Base-by-base conservation (phyloP, 768 basidiomycete species). In the Tulasnella sp. region DNA sequence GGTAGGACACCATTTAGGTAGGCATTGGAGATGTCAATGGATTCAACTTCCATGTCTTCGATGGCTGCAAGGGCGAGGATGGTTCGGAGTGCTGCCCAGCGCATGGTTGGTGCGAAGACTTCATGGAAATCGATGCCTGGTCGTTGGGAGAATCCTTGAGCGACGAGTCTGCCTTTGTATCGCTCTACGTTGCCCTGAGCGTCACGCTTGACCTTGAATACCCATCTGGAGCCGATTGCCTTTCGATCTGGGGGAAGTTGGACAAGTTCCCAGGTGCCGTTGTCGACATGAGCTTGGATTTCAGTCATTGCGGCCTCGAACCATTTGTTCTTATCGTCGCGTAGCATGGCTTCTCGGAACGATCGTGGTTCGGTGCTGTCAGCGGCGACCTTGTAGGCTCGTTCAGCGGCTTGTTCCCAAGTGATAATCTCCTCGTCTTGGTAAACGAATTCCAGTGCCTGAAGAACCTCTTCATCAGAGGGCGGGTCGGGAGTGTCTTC, bases 141-240 rank as follows among this genome's bases (percentile, higher is more conserved):
- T 64, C 83, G 82, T 81, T 90, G 88, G 1, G 86, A 83, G 82
- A 85, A 88, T 0, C 89, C 87, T 77, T 87, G 84, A 0, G 88
- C 88, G 42, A 89, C 88, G n/a, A 89, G 83, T 58, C 87, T 75
- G n/a, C 85, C 87, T 82, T 89, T 88, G 85, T 87, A 87, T 6
- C 84, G 82, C 1, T 82, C 78, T 42, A 88, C 85, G 0, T 82
- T 81, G 6, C 88, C 88, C 46, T 86, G 80, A 0, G 84, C 78
- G 81, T 89, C 83, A 44, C 81, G 82, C 83, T 90, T 90, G 76
- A 85, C 82, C 0, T 82, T 83, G 82, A 86, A 90, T 5, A 90
- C 88, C 87, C 88, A 90, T 34, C 86, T 84, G 18, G 28, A 84
- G 9, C 81, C 83, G 72, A 85, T 81, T 31, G 79, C 22, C 72